Evolutionary conservation across 148 eudicot genomes (phyloP).

Genomic region (Cornus florida): DNA sequence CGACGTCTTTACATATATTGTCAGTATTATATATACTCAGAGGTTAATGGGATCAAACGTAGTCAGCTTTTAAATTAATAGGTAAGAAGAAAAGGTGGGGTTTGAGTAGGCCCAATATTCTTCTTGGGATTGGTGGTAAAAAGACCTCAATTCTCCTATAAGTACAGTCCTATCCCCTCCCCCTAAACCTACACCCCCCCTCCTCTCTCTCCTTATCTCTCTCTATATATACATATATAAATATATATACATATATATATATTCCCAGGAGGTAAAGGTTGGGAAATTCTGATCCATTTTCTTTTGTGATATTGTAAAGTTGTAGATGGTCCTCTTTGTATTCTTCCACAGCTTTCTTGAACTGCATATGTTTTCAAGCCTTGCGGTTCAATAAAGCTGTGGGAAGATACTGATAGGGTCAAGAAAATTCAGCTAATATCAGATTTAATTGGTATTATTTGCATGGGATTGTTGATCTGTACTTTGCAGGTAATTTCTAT

Average conservation of each 20-base stretch:
- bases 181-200: constrained; percentile 30
- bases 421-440: neutral
- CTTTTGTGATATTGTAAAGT: too few relatives aligned
- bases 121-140: constrained; percentile 87
- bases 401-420: constrained; percentile 45
- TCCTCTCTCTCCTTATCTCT: neutral
- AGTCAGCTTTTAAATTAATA: neutral
- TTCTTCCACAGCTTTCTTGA: constrained; percentile 96
- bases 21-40: neutral
- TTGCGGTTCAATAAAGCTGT: constrained; percentile 73
- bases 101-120: constrained; percentile 48
- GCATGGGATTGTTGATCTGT: neutral
- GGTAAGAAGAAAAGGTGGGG: neutral
- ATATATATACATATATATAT: neutral
- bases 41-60: neutral
- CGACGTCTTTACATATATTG: neutral
- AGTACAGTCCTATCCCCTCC: constrained; percentile 34
- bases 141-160: constrained; percentile 42
- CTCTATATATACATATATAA: neutral
- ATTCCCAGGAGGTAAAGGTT: constrained; percentile 24
- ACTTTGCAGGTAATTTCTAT: too few relatives aligned
- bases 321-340: constrained; percentile 39
- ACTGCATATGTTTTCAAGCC: constrained; percentile 39
- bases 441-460: neutral
- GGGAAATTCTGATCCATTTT: neutral